Percentiles rank a stretch among this genome's conserved stretches.
phyloP scores from a whole-genome alignment of 352 stramenopile species.

The Phytophthora idaei region DNA sequence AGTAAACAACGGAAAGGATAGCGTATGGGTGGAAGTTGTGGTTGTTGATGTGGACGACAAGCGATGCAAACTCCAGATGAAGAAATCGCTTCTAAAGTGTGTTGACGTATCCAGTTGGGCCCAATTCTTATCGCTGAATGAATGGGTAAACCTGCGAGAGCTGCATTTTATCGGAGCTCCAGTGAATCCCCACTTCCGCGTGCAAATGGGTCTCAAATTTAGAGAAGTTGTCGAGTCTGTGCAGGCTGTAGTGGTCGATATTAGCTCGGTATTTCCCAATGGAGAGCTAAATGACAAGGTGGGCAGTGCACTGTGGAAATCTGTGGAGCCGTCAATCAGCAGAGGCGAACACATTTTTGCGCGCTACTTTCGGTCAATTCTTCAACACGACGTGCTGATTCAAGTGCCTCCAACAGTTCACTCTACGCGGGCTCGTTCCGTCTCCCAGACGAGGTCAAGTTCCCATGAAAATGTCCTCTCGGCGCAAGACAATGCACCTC shows the following conservation, averaged over 20 bases:
- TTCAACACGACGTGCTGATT: conserved; percentile 49
- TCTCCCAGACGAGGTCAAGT: background rate
- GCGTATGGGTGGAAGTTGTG: conserved; percentile 63
- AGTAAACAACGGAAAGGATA: conserved; percentile 77
- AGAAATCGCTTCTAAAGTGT: conserved; percentile 51
- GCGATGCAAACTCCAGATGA: conserved; percentile 67
- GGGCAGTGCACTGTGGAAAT: conserved; percentile 57
- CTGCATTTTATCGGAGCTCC: conserved; percentile 53
- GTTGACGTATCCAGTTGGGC: conserved; percentile 45
- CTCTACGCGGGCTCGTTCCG: conserved; percentile 8
- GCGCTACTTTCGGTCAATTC: conserved; percentile 70
- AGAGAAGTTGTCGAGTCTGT: conserved; percentile 62
- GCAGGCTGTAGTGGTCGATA: conserved; percentile 66
- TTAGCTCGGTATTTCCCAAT: conserved; percentile 80
- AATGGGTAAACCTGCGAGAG: conserved; percentile 65
- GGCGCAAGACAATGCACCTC: conserved; percentile 22
- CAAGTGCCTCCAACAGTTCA: conserved; percentile 15
- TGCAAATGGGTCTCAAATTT: conserved; percentile 72
- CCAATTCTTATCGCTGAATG: conserved; percentile 44
- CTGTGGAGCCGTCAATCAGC: conserved; percentile 55
- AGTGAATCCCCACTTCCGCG: conserved; percentile 63
- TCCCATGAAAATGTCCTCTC: conserved; percentile 33
- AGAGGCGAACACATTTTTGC: conserved; percentile 76
- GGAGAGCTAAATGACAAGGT: conserved; percentile 64
- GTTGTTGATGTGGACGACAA: conserved; percentile 69